phyloP scores from a whole-genome alignment of 352 stramenopile species.

The Phytophthora megakarya region DNA sequence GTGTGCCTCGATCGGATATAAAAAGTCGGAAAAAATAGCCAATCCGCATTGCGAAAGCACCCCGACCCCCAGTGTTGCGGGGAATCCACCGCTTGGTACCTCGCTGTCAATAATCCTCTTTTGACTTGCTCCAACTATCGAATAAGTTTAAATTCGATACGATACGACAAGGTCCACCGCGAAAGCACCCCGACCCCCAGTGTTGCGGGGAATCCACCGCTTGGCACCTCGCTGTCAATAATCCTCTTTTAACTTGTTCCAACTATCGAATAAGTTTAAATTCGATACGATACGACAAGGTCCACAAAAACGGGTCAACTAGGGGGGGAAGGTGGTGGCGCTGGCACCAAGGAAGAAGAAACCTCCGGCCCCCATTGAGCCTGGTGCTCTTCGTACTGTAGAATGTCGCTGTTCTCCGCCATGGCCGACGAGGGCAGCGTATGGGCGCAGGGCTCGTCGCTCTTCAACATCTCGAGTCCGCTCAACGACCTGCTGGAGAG shows the following conservation, averaged over 20 bases:
- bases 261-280: not conserved
- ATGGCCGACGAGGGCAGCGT: constrained; percentile 83
- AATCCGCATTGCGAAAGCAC: constrained; percentile 11
- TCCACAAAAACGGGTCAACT: constrained; percentile 32
- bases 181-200: constrained; percentile 10
- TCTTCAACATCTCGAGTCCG: constrained; percentile 92
- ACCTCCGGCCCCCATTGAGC: constrained; percentile 34
- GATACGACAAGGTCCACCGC: not conserved
- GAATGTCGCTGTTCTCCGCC: constrained; percentile 85
- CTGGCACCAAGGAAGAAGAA: constrained; percentile 39
- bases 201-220: constrained; percentile 24
- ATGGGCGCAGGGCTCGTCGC: constrained; percentile 82
- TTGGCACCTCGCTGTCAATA: constrained; percentile 1
- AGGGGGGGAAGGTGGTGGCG: constrained; percentile 30
- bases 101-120: not conserved
- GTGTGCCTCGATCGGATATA: constrained; percentile 13
- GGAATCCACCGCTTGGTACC: constrained; percentile 6
- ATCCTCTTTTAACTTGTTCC: not conserved
- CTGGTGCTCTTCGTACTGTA: not conserved
- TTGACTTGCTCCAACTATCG: not conserved
- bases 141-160: not conserved
- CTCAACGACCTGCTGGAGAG: constrained; percentile 96
- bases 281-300: not conserved
- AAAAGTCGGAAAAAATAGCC: constrained; percentile 17
- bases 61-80: constrained; percentile 27